Evolutionary conservation across 1,284 basidiomycete species (phyloP).

Genomic region (Naganishia sp.): DNA sequence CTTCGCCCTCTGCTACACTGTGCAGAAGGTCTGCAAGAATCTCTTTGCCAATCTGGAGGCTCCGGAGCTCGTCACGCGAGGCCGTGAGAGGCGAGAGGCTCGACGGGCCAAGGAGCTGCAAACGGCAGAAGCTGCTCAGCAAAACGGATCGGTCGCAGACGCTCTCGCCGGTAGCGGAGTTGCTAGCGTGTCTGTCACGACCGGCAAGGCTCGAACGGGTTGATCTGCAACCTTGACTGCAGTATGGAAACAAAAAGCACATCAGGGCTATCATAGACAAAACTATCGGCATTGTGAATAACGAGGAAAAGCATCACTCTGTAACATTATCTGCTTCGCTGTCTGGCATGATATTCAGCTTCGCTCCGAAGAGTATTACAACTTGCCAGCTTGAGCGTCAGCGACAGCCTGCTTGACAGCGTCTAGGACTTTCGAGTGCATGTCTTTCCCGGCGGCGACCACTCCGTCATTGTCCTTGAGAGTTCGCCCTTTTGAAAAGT

Average conservation of each 20-base stretch:
- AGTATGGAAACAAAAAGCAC: constrained; percentile 9
- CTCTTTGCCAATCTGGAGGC: constrained; percentile 88
- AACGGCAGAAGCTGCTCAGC: constrained; percentile 26
- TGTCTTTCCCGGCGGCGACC: constrained; percentile 69
- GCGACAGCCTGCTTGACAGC: constrained; percentile 70
- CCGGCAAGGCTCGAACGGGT: constrained; percentile 17
- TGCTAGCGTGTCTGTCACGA: constrained; percentile 22
- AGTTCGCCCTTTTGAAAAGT: constrained; percentile 86
- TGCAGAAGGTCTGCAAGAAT: constrained; percentile 80
- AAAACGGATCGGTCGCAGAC: constrained; percentile 28
- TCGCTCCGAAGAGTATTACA: constrained; percentile 1
- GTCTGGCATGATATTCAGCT: too few species aligned
- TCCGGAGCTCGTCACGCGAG: constrained; percentile 77
- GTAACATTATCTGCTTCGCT: constrained; percentile 3
- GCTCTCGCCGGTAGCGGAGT: constrained; percentile 17
- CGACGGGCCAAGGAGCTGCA: constrained; percentile 43
- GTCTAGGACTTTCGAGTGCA: constrained; percentile 69
- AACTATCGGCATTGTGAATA: not conserved
- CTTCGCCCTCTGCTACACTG: constrained; percentile 81
- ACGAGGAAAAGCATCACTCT: not conserved
- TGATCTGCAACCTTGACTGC: not conserved
- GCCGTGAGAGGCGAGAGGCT: constrained; percentile 68
- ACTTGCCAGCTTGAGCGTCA: constrained; percentile 48
- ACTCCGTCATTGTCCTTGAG: constrained; percentile 85
- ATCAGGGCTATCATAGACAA: constrained; percentile 12